Evolutionary conservation across 2,329 filamentous ascomycete species (phyloP).

Genomic region (Phialophora expanda): DNA sequence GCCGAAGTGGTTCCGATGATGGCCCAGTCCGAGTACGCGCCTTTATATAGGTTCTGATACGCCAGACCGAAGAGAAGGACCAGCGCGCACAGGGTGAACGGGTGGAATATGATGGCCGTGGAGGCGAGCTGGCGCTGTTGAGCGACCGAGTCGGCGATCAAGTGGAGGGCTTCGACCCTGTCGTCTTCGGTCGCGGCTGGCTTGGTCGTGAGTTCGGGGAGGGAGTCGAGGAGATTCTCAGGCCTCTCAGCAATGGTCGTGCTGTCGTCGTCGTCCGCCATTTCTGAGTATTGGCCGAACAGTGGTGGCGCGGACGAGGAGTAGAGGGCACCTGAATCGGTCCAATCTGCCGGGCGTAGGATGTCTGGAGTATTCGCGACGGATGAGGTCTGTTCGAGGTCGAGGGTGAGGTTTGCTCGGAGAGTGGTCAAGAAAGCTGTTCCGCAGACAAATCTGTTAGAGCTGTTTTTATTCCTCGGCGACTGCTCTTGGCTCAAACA

Average conservation of each 20-base stretch:
- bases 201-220: slow-evolving; percentile 45
- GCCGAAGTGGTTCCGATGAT: slow-evolving; percentile 63
- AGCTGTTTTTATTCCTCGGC: no score
- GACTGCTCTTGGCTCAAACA: background rate
- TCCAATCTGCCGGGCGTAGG: slow-evolving; percentile 55
- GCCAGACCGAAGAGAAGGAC: slow-evolving; percentile 48
- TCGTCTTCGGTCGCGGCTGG: slow-evolving; percentile 56
- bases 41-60: slow-evolving; percentile 48
- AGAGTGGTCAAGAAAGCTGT: slow-evolving; percentile 83
- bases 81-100: slow-evolving; percentile 52
- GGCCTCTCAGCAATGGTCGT: slow-evolving; percentile 6
- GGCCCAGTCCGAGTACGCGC: slow-evolving; percentile 56
- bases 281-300: slow-evolving; percentile 16
- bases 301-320: slow-evolving; percentile 47
- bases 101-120: slow-evolving; percentile 67
- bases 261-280: slow-evolving; percentile 9
- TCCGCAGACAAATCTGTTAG: slow-evolving; percentile 5
- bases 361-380: slow-evolving; percentile 67
- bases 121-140: slow-evolving; percentile 77
- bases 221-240: slow-evolving; percentile 28
- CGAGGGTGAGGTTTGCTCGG: slow-evolving; percentile 77
- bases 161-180: slow-evolving; percentile 69
- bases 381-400: slow-evolving; percentile 63
- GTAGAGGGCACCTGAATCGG: slow-evolving; percentile 49
- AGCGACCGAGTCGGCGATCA: slow-evolving; percentile 80